Base-by-base conservation (phyloP, 352 stramenopile genomes). In the Phytophthora constricta region DNA sequence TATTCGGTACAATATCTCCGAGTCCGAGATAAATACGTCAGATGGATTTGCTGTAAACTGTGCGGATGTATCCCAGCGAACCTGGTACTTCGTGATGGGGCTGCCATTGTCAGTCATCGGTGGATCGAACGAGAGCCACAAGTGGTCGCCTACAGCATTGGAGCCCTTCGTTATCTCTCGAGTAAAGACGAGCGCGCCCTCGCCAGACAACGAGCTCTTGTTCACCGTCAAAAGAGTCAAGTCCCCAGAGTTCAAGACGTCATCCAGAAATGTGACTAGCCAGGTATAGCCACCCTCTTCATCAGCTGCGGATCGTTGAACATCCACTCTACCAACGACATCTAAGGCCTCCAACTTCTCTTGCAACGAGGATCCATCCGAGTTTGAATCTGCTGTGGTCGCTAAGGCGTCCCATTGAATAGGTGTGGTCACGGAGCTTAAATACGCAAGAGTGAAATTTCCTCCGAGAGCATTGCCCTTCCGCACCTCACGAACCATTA, bases 251-350 rank as follows among this genome's bases (percentile, higher is more conserved):
- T 92, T 92, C 20, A 91, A 45, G 2, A 69, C 71, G 39, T 85
- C 82, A 53, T 93, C 85, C n/a, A 93, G 68, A 58, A 95, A 95
- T 19, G 86, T 90, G 33, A 95, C 74, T n/a, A 67, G 23, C 84
- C 84, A 94, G 11, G 55, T 68, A 54, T 85, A 89, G 5, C 86
- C 86, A 9, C 80, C 82, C 56, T 94, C 77, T 27, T 92, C 81
- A 8, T 66, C 66, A 87, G 7, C 84, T 0, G 68, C 78, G 13
- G 75, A 84, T 2, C 83, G 79, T 13, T 71, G 64, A 0, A 92
- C 80, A 16, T 48, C 65, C 2, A 91, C 39, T 5, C 61, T 58
- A 11, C 86, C 86, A 27, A 95, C 63, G 3, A 79, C 67, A 17
- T 76, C 74, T 27, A 95, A 34, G 2, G 84, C 78, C 37, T 93